Base-by-base conservation (phyloP, 2,329 filamentous ascomycete species). In the Seiridium unicorne region DNA sequence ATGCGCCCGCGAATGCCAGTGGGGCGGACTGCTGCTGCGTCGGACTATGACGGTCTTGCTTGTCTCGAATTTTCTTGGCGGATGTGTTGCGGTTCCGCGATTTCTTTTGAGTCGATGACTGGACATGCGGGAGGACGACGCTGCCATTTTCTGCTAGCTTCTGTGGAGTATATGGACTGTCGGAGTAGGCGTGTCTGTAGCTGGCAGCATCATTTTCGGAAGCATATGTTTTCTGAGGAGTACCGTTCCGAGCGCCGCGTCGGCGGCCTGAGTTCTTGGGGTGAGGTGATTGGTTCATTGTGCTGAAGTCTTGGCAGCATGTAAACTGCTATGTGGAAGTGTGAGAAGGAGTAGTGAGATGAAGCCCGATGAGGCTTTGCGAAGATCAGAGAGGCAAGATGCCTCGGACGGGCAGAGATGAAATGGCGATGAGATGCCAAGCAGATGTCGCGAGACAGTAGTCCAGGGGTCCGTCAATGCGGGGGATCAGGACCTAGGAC, bases 1-100 rank as follows among this genome's bases (percentile, higher is more conserved):
- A 96, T 40, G 94, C 90, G 11, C 94, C 95, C 44, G 95, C 95
- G 76, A 97, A 99, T 51, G 89, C 88, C 61, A 86, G 80, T 54
- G 76, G 76, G 36, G 75, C 74, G 54, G 75, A 82, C 64, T 78
- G 71, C 36, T 76, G 77, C 55, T 81, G 77, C 9, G 77, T 75
- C 10, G 77, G 77, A 31, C 81, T 85, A 53, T 76, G 76, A 31
- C 77, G 76, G 35, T 73, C 77, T 18, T 72, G 70, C 48, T 73
- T 74, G 47, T 60, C 65, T 44, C 64, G 68, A 40, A 65, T 65
- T 55, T 68, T 70, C 58, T 68, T 71, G 36, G 58, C 49, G 31
- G 64, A 65, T 7, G 57, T 53, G 63, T 65, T 71, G 57, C 62
- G 69, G 58, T 59, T 70, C 59, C 64, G 67, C 7, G 49, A 35